Evolutionary conservation across 805 yeast genomes (phyloP).

Genomic region (Starmerella sirachaensis): DNA sequence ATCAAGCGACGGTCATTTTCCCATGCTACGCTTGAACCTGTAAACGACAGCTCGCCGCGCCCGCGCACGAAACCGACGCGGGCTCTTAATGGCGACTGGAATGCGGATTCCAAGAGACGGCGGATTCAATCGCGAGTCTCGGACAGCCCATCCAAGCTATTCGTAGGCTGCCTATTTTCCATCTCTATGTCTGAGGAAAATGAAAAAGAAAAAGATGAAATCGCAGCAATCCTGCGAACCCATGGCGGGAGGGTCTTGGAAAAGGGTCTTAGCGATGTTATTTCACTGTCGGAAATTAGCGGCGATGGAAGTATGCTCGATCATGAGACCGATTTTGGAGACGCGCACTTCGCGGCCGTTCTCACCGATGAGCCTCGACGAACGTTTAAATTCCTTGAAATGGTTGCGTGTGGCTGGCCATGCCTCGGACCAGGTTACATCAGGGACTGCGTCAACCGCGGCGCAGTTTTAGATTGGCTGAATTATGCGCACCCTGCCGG

Average conservation of each 20-base stretch:
- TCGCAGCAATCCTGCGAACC: constrained; percentile 1
- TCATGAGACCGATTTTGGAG: constrained; percentile 2
- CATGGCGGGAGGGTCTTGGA: constrained; percentile 8
- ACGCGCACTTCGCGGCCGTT: constrained; percentile 49
- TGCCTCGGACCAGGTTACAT: constrained; percentile 48
- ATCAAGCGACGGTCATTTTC: too few species aligned
- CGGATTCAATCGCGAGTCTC: not conserved
- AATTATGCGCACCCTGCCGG: constrained; percentile 65
- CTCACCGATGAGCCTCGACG: constrained; percentile 48
- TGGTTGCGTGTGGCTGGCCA: constrained; percentile 80
- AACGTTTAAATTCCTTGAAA: constrained; percentile 65
- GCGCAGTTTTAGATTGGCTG: constrained; percentile 36
- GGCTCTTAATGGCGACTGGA: not conserved
- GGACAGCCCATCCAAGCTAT: not conserved
- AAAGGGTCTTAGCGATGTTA: constrained; percentile 8
- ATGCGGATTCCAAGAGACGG: not conserved
- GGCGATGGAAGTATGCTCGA: not conserved
- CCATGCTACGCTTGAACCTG: too few species aligned
- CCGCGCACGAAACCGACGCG: not conserved
- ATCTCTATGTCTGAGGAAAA: constrained; percentile 4
- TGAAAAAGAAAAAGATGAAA: constrained; percentile 2
- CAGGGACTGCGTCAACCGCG: not conserved
- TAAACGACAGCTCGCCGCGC: too few species aligned
- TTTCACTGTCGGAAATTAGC: not conserved
- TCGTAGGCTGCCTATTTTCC: constrained; percentile 5